Base-by-base conservation (phyloP, 805 yeast genomes). In the Candida corydali region DNA sequence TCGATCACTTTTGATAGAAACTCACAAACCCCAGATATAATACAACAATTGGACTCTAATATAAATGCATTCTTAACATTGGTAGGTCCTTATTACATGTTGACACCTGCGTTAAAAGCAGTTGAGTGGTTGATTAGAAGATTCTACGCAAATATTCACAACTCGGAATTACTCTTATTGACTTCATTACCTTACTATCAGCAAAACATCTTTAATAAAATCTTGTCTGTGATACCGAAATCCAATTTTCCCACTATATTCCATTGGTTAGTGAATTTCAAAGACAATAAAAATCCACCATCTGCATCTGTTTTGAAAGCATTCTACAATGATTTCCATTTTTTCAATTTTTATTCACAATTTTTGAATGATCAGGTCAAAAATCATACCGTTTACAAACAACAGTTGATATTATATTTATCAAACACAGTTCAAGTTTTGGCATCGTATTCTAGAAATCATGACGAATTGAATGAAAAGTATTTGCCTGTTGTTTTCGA, bases 51-150 rank as follows among this genome's bases (percentile, higher is more conserved):
- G 41, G 80, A 88, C 51, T 73, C 70, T 40, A 89, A 93, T 20
- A 75, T 91, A 35, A 76, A 77, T 41, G 80, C 80, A 9, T 91
- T 86, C 53, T 63, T 93, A 42, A 71, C 81, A 40, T 67, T 91
- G 46, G 68, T 80, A 8, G 80, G 94, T 3, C 86, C 94, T 2
- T 80, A 80, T 57, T 78, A 91, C 74, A 74, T 78, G 44, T 62
- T 88, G 36, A 73, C 79, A 16, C 86, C 94, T 17, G 74, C 96
- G 3, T 52, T 86, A 34, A 80, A 81, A 49, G 91, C 96, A 4
- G 69, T 87, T 9, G 98, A 93, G 65, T 93, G 98, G 98, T 76
- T 89, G 17, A 82, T 93, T 14, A 82, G 98, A 64, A 75, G 98
- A 49, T 93, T 80, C 65, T 81, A 87, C 53, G 78, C 87, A 46